Evolutionary conservation across 1,284 basidiomycete species (phyloP).

Genomic region (Mycocalia duriaeana): DNA sequence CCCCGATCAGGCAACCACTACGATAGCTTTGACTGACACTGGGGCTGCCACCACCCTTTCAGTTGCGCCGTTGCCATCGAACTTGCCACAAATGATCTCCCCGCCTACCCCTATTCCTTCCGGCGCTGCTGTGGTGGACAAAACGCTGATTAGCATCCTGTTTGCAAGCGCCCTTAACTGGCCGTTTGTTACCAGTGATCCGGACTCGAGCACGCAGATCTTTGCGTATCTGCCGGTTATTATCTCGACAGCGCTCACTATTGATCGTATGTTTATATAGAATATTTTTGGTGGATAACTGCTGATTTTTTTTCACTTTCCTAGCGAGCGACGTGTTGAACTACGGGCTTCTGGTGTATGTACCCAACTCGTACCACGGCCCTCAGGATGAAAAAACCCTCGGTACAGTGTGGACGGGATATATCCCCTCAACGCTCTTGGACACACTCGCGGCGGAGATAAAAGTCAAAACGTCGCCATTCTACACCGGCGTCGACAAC

Average conservation of each 20-base stretch:
- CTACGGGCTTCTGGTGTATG: slow-evolving; percentile 55
- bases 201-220: slow-evolving; percentile 52
- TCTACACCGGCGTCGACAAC: slow-evolving; percentile 48
- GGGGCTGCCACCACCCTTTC: slow-evolving; percentile 20
- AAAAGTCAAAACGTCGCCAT: slow-evolving; percentile 46
- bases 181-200: slow-evolving; percentile 51
- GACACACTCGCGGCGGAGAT: slow-evolving; percentile 50
- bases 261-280: slow-evolving; percentile 37
- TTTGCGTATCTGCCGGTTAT: slow-evolving; percentile 55
- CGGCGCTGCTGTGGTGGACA: slow-evolving; percentile 28
- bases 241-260: slow-evolving; percentile 43
- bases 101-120: slow-evolving; percentile 33
- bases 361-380: slow-evolving; percentile 46
- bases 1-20: slow-evolving; percentile 51
- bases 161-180: slow-evolving; percentile 57
- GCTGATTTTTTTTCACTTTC: not conserved
- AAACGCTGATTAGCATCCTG: slow-evolving; percentile 50
- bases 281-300: not conserved
- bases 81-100: slow-evolving; percentile 56
- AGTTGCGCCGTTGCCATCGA: slow-evolving; percentile 45
- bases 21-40: slow-evolving; percentile 27
- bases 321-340: slow-evolving; percentile 41
- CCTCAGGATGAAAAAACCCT: slow-evolving; percentile 42
- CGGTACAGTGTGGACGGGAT: slow-evolving; percentile 56
- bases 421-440: slow-evolving; percentile 48